A percentile compares a stretch with the other conserved stretches of the same genome.
Conservation (phyloP, 345 rosid species). For the Combretum micranthum region DNA sequence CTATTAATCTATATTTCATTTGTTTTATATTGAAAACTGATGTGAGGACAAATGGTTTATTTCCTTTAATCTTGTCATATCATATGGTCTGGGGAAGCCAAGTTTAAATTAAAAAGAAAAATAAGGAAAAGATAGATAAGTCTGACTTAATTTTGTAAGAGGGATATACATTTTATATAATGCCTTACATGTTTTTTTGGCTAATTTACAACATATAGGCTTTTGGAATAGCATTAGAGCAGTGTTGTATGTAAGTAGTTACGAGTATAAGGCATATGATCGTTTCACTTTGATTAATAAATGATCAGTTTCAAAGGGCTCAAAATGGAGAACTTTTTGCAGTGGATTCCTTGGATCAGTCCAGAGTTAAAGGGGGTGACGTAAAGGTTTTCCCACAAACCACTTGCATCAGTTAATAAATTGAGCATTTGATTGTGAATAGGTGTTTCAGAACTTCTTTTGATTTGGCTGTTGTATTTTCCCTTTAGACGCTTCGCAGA, state of each 20-base stretch:
- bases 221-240: not conserved
- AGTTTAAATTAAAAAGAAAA: no score
- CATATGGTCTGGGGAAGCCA: no score
- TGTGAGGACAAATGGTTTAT: no score
- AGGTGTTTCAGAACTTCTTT: not conserved
- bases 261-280: not conserved
- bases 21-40: no score
- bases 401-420: not conserved
- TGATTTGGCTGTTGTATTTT: not conserved
- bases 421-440: not conserved
- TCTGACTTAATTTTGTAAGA: no score
- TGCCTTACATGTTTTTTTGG: no score
- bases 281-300: not conserved
- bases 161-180: no score
- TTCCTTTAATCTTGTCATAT: no score
- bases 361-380: constrained; percentile 51
- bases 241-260: not conserved
- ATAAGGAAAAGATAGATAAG: no score
- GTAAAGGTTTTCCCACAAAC: constrained; percentile 40
- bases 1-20: no score
- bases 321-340: constrained; percentile 37
- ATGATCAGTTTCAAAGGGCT: constrained; percentile 33
- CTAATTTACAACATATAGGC: no score
- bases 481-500: constrained; percentile 62
- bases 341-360: constrained; percentile 53